phyloP scores from a whole-genome alignment of 2,329 filamentous ascomycete species.

The Curvularia verruculosa region DNA sequence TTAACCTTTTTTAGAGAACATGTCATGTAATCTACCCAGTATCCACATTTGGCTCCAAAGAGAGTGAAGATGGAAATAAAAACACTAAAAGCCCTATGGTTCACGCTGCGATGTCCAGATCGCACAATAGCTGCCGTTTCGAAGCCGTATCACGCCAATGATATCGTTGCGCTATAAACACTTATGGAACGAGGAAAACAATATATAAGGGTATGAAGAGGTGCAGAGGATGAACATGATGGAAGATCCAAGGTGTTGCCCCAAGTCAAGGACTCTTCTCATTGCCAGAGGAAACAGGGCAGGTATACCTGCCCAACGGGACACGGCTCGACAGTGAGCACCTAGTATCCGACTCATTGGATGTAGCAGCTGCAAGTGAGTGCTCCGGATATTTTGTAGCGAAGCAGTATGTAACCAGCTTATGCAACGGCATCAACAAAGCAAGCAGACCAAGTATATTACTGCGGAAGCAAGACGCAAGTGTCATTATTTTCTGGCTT shows the following conservation, averaged over 20 bases:
- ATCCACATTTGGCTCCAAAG: conserved; percentile 1
- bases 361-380: background rate
- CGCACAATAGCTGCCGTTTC: background rate
- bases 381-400: background rate
- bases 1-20: background rate
- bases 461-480: background rate
- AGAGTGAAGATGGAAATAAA: background rate
- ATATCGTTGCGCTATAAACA: conserved; percentile 5
- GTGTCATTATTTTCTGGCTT: background rate
- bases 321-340: background rate
- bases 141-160: conserved; percentile 1
- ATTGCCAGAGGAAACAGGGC: background rate
- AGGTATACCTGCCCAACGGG: no score
- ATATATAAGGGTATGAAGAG: background rate
- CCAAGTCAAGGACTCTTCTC: background rate
- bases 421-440: background rate
- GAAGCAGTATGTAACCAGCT: background rate
- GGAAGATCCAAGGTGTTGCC: background rate
- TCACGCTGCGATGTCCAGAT: conserved; percentile 1
- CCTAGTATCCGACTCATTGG: background rate
- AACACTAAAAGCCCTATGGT: background rate
- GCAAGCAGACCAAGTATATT: background rate
- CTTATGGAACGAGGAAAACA: background rate
- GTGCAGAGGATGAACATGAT: background rate
- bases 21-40: background rate